Percentiles rank a stretch among this genome's conserved stretches.
Conservation (phyloP, 371 early-diverging fungal genomes). For the Mortierella sp. region DNA sequence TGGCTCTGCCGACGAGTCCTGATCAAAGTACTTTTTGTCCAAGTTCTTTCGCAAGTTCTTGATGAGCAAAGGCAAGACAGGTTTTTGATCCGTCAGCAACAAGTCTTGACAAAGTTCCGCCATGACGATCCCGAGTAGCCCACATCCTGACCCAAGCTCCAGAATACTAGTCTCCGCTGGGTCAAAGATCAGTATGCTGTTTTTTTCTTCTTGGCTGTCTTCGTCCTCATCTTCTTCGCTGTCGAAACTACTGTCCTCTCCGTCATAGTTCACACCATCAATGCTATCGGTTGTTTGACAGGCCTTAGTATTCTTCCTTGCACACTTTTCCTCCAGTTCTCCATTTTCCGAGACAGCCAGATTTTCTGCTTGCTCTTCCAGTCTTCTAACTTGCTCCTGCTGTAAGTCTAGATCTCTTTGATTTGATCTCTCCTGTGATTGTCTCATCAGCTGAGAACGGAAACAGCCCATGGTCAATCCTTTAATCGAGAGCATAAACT, state of each 20-base stretch:
- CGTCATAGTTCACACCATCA: not conserved
- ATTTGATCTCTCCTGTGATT: not conserved
- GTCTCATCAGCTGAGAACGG: not conserved
- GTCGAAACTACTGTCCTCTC: not conserved
- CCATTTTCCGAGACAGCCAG: slow-evolving; percentile 26
- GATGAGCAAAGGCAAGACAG: slow-evolving; percentile 46
- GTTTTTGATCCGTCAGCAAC: slow-evolving; percentile 44
- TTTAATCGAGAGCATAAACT: slow-evolving; percentile 49
- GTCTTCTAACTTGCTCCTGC: slow-evolving; percentile 23
- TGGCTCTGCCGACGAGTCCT: slow-evolving; percentile 3
- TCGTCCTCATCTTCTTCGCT: slow-evolving; percentile 14
- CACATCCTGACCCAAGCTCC: slow-evolving; percentile 55
- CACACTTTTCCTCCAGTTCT: slow-evolving; percentile 13
- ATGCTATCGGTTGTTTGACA: not conserved
- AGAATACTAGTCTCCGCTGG: slow-evolving; percentile 40
- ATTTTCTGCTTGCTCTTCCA: slow-evolving; percentile 41
- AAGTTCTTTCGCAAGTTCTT: slow-evolving; percentile 49
- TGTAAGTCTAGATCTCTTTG: not conserved
- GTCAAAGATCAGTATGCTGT: slow-evolving; percentile 30
- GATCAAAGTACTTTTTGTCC: slow-evolving; percentile 51
- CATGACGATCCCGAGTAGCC: slow-evolving; percentile 51
- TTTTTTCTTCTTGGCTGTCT: slow-evolving; percentile 5
- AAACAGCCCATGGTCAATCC: slow-evolving; percentile 26
- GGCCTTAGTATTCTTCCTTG: not conserved
- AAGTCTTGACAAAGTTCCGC: slow-evolving; percentile 42